These are phyloP conservation scores for Trametes punicea DNA, from an alignment of 768 basidiomycete species.

Conservation along the genomic window DNA sequence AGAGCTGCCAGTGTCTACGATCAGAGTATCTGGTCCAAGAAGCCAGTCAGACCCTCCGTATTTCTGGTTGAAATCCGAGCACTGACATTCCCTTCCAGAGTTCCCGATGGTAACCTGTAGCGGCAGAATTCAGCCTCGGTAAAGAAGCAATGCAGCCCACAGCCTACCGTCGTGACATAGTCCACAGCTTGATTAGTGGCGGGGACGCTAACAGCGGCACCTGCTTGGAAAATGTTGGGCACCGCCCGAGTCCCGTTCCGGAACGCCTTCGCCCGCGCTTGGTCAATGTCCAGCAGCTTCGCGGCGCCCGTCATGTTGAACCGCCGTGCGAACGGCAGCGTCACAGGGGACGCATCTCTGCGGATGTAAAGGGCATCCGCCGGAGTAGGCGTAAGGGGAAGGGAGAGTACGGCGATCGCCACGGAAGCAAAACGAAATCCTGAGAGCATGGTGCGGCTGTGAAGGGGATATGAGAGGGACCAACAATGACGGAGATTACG, in stretches of 20 bases:
- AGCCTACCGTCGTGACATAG: constrained; percentile 26
- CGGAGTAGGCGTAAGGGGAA: background rate
- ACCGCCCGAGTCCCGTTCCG: constrained; percentile 16
- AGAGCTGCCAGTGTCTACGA: constrained; percentile 53
- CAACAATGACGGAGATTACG: constrained; percentile 8
- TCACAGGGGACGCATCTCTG: constrained; percentile 15
- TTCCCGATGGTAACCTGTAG: constrained; percentile 21
- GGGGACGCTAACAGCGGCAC: background rate
- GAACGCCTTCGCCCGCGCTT: constrained; percentile 17
- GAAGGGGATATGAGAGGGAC: background rate
- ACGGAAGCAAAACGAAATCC: background rate
- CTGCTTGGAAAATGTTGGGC: constrained; percentile 2
- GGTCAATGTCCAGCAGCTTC: constrained; percentile 20
- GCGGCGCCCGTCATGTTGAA: constrained; percentile 20
- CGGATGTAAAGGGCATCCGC: background rate
- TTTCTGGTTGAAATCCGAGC: no score
- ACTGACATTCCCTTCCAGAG: constrained; percentile 23
- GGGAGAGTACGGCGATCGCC: background rate
- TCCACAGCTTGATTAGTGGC: constrained; percentile 20
- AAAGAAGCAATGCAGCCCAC: background rate
- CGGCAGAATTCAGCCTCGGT: background rate
- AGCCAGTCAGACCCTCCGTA: no score
- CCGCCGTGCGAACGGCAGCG: constrained; percentile 20
- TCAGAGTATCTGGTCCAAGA: constrained; percentile 35
- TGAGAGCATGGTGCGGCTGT: constrained; percentile 9